Evolutionary conservation across 176 grass and related monocot species (phyloP), one percentile per base, ranked within the genome.

Genomic region (Eragrostis curvula): DNA sequence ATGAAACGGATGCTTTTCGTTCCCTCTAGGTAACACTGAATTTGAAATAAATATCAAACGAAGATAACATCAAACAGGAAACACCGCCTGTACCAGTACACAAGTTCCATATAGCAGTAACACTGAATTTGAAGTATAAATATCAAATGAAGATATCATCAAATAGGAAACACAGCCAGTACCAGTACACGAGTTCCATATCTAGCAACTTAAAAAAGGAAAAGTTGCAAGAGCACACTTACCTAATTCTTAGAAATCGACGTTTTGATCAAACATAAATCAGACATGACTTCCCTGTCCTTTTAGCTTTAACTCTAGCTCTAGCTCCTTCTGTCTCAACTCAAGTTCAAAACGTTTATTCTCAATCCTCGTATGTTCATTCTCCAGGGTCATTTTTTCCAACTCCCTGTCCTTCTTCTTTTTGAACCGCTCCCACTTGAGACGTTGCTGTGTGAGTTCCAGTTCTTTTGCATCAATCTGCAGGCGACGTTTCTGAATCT

Each of bases 371-470:
- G 93, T 93, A 68, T 79, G 83, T 75, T 98, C 88, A 83, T 95
- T 98, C 81, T 93, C 87, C 81, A 95, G 41, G 7, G 78, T 79
- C 88, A 93, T 90, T 75, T 45, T 98, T 81, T 98, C 85, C 78
- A 98, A 45, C 71, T 95, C 90, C 50, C 82, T 79, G 25, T 98
- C 96, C 85, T 98, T 95, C 87, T 90, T 95, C 73, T 88, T 93
- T 71, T 79, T 89, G 69, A 93, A 93, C 56, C 46, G 79, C 53
- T 88, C 87, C 96, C 96, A 98, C 73, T 90, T 93, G 43, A 88
- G 68, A 81, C 85, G 90, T 71, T 93, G 88, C 64, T 81, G 86
- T 83, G 86, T 61, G 16, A 93, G 82, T 68, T 91, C 92, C 62
- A 95, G 48, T 56, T 53, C 75, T 44, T 93, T 85, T 56, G 51